Evolutionary conservation across 1,284 basidiomycete species (phyloP).

Genomic region (Ceratobasidium theobromae): DNA sequence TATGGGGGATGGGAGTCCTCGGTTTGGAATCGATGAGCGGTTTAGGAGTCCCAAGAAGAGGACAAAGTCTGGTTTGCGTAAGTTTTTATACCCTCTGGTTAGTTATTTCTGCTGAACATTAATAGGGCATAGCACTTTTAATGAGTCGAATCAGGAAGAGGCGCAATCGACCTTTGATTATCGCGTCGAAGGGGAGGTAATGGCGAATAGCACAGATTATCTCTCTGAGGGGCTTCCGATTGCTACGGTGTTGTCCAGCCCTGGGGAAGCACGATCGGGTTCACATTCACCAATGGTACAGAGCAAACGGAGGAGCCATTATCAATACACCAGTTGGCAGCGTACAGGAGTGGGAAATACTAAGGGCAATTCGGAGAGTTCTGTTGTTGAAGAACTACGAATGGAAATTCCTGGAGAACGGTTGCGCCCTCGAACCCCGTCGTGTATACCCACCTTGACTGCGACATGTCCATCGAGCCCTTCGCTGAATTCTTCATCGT

Average conservation of each 20-base stretch:
- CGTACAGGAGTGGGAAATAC: neutral
- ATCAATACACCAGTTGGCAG: neutral
- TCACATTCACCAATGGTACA: neutral
- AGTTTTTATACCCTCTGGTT: neutral
- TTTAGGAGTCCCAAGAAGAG: constrained; percentile 18
- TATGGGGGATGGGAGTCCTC: constrained; percentile 29
- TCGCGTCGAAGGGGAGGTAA: neutral
- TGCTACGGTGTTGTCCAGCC: constrained; percentile 11
- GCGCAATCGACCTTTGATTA: constrained; percentile 11
- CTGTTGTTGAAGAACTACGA: too few species aligned
- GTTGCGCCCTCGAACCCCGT: constrained; percentile 14
- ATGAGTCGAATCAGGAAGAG: neutral
- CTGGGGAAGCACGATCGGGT: neutral
- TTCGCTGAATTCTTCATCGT: neutral
- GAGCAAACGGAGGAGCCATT: neutral
- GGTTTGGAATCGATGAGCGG: constrained; percentile 28
- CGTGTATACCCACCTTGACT: neutral
- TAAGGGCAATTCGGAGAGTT: neutral
- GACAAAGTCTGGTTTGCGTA: constrained; percentile 18
- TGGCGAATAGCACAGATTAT: neutral
- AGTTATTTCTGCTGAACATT: neutral
- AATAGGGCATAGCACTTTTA: neutral
- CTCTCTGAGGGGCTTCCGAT: neutral
- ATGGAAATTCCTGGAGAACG: too few species aligned
- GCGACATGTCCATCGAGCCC: neutral